Percentiles rank a stretch among this genome's conserved stretches.
Conservation (phyloP, 257 asterid species). For the Scutellaria minor region DNA sequence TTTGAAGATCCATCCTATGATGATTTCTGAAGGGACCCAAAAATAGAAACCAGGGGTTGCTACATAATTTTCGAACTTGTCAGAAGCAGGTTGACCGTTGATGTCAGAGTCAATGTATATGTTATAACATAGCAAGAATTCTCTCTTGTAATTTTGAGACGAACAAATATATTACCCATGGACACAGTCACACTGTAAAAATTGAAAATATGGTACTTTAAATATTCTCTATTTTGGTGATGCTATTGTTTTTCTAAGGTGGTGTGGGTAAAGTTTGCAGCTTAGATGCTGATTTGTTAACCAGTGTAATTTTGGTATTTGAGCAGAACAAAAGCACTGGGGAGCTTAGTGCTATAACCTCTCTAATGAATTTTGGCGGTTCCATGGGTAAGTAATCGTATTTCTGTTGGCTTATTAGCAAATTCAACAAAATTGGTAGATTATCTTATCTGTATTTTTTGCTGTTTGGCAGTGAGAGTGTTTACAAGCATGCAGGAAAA, state of each 20-base stretch:
- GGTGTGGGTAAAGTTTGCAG: neutral
- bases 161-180: neutral
- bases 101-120: neutral
- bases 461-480: constrained; percentile 75
- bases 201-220: neutral
- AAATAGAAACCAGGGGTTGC: neutral
- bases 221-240: no score
- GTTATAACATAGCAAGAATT: neutral
- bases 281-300: constrained; percentile 27
- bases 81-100: constrained; percentile 1
- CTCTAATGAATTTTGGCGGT: constrained; percentile 85
- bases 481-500: constrained; percentile 93
- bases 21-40: neutral
- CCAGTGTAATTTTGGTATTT: constrained; percentile 32
- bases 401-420: neutral
- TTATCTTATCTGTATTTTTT: constrained; percentile 23
- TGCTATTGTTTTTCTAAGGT: constrained; percentile 13
- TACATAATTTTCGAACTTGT: neutral
- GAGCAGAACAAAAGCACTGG: constrained; percentile 93
- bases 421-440: neutral
- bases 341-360: constrained; percentile 91
- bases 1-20: neutral
- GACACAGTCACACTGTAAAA: neutral
- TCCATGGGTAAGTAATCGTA: constrained; percentile 70
- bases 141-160: neutral